Evolutionary conservation across 805 yeast species (phyloP).

Genomic region (Cyberlindnera euphorbiiphila): DNA sequence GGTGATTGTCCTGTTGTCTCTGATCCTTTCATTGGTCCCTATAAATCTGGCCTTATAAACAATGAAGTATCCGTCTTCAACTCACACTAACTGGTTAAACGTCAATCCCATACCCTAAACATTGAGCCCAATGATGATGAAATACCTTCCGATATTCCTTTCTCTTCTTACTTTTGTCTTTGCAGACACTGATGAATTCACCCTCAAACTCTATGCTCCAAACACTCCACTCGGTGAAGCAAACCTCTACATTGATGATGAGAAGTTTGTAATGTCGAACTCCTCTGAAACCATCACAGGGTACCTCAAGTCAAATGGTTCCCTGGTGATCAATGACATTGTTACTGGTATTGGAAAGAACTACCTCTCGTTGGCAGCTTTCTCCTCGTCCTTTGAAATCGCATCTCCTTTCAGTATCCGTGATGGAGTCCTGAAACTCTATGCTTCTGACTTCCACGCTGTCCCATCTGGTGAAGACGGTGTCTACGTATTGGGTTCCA

Average conservation of each 20-base stretch:
- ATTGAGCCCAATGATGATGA: too few species aligned
- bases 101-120: too few species aligned
- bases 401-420: constrained; percentile 17
- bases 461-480: constrained; percentile 19
- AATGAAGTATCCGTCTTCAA: too few species aligned
- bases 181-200: constrained; percentile 13
- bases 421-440: constrained; percentile 17
- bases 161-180: constrained; percentile 1
- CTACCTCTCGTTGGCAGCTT: constrained; percentile 11
- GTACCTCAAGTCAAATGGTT: constrained; percentile 7
- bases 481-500: constrained; percentile 17
- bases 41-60: too few species aligned
- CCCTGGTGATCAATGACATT: constrained; percentile 7
- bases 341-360: constrained; percentile 20
- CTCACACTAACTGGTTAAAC: too few species aligned
- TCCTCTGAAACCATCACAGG: constrained; percentile 4
- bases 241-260: constrained; percentile 18
- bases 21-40: too few species aligned
- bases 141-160: neutral
- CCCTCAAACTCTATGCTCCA: constrained; percentile 13
- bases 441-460: constrained; percentile 20
- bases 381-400: constrained; percentile 8
- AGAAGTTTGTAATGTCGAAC: constrained; percentile 8
- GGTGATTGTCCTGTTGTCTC: too few species aligned
- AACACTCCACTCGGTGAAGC: constrained; percentile 23